These are phyloP conservation scores for Umbilicus rupestris DNA, from an alignment of 164 flowering plant genomes.

Conservation along the genomic window DNA sequence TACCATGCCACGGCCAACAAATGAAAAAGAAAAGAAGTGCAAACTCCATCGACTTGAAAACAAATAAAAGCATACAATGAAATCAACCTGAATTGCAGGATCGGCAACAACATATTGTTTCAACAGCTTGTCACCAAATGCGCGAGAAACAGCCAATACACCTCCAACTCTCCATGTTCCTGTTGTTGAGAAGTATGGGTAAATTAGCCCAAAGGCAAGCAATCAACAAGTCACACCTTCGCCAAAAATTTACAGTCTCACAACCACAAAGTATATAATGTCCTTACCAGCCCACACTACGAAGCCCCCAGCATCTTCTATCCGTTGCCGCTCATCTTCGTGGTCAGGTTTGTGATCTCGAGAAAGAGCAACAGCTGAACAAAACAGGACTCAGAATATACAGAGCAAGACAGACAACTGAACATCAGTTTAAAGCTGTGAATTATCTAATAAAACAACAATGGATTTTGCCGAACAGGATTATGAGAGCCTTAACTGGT, in stretches of 20 bases:
- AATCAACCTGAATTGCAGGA: constrained; percentile 83
- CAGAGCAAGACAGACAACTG: not conserved
- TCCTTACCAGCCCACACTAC: constrained; percentile 96
- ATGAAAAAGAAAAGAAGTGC: not conserved
- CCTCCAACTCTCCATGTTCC: constrained; percentile 99
- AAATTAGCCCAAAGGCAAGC: constrained; percentile 5
- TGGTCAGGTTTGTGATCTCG: constrained; percentile 99
- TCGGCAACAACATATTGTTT: constrained; percentile 98
- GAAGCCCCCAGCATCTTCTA: constrained; percentile 98
- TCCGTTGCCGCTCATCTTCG: constrained; percentile 86
- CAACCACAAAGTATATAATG: not conserved
- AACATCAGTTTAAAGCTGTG: not conserved
- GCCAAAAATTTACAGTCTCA: not conserved
- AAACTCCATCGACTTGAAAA: not conserved
- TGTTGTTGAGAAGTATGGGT: constrained; percentile 7
- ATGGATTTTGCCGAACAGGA: not conserved
- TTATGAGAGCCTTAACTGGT: not conserved
- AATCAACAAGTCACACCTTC: not conserved
- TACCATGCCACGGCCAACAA: no score
- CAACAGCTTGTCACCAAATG: constrained; percentile 93
- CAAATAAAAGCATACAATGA: not conserved
- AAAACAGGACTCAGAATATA: constrained; percentile 4
- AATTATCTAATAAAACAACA: not conserved
- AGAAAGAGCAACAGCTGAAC: constrained; percentile 86
- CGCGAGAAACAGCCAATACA: constrained; percentile 99